Percentiles rank a stretch among this genome's conserved stretches.
Evolutionary conservation across 2,329 filamentous ascomycete genomes (phyloP).

Genomic region (Xylaria sp.): DNA sequence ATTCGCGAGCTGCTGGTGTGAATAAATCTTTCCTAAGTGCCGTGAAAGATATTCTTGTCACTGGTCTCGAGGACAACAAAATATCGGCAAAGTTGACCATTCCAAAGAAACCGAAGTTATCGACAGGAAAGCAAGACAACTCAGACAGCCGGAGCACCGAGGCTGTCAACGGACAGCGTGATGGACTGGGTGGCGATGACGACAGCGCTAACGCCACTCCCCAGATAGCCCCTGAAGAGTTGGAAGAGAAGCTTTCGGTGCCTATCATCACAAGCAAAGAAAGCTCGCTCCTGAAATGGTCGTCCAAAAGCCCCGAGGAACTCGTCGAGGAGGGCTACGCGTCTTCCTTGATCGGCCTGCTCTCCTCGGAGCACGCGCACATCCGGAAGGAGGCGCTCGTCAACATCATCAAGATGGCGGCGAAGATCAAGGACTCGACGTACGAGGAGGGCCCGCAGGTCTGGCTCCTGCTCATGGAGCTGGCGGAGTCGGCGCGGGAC

Average conservation of each 20-base stretch:
- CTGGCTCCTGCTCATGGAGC: slow-evolving; percentile 78
- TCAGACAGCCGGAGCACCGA: neutral
- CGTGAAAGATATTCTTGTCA: slow-evolving; percentile 47
- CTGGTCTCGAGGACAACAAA: slow-evolving; percentile 41
- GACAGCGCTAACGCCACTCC: slow-evolving; percentile 9
- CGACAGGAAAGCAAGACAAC: neutral
- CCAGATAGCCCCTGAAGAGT: slow-evolving; percentile 44
- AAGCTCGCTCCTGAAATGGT: slow-evolving; percentile 65
- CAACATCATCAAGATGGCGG: slow-evolving; percentile 67
- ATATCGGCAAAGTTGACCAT: slow-evolving; percentile 38
- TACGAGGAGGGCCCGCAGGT: slow-evolving; percentile 77
- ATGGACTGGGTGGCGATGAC: neutral
- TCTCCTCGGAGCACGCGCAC: slow-evolving; percentile 73
- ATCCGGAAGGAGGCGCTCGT: slow-evolving; percentile 78
- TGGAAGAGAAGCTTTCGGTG: slow-evolving; percentile 56
- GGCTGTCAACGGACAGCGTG: neutral
- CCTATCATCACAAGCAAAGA: slow-evolving; percentile 53
- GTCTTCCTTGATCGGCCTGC: slow-evolving; percentile 69
- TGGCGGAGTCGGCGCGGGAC: slow-evolving; percentile 71
- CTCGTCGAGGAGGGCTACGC: slow-evolving; percentile 78
- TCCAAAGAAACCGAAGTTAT: slow-evolving; percentile 14
- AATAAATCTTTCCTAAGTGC: slow-evolving; percentile 47
- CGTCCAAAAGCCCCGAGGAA: slow-evolving; percentile 75
- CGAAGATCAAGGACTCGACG: slow-evolving; percentile 66
- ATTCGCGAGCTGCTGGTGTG: slow-evolving; percentile 56